A percentile compares a stretch with the other conserved stretches of the same genome.
Conservation (phyloP, 192 early-diverging fungal species). For the Gamsiella multidivaricata region DNA sequence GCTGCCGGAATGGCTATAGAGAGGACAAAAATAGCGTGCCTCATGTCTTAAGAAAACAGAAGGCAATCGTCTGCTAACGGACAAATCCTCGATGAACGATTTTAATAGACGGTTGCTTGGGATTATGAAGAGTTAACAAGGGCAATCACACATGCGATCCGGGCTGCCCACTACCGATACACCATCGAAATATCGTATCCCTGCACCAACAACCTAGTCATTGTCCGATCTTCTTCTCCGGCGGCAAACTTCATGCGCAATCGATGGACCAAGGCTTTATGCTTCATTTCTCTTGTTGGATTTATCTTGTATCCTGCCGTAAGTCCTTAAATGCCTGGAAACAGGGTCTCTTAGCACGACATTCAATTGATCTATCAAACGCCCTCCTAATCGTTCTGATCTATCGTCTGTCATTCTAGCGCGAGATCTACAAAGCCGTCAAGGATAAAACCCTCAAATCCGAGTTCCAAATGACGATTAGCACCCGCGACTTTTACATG, state of each 20-base stretch:
- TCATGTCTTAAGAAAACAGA: too few species aligned
- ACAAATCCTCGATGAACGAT: not conserved
- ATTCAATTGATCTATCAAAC: not conserved
- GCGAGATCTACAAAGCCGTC: conserved; percentile 39
- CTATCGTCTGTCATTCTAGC: conserved; percentile 9
- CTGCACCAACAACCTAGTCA: conserved; percentile 46
- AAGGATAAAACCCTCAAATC: conserved; percentile 40
- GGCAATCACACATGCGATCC: conserved; percentile 52
- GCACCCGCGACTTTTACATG: conserved; percentile 47
- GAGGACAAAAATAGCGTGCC: not conserved
- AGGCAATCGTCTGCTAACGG: too few species aligned
- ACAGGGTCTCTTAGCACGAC: too few species aligned
- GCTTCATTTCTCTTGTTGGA: conserved; percentile 37
- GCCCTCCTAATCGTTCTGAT: too few species aligned
- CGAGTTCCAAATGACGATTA: conserved; percentile 49
- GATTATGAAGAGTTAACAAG: conserved; percentile 49
- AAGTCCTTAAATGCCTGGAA: conserved; percentile 6
- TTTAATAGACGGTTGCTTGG: conserved; percentile 35
- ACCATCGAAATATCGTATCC: conserved; percentile 37
- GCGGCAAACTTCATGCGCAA: conserved; percentile 37
- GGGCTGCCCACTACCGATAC: conserved; percentile 32
- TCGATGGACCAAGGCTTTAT: conserved; percentile 44
- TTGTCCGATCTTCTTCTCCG: conserved; percentile 34
- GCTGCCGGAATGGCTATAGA: too few species aligned
- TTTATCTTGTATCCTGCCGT: conserved; percentile 46